These are phyloP conservation scores for Epichloe baconii DNA, from an alignment of 2,329 filamentous ascomycete species.

Conservation along the genomic window DNA sequence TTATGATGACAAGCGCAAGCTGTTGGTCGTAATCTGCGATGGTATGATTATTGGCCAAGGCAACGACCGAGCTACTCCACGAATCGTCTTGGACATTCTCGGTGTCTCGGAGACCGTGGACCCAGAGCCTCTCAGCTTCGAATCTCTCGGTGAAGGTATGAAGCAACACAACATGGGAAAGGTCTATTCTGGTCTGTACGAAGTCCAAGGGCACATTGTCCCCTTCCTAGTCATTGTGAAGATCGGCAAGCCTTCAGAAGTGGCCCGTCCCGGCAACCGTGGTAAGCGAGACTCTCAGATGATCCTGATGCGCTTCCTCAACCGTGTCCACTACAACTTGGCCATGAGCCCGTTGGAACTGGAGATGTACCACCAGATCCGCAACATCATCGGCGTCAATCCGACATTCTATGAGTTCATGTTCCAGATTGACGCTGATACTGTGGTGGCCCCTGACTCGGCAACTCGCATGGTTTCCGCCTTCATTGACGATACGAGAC, in stretches of 20 bases:
- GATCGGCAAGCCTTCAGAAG: slow-evolving; percentile 94
- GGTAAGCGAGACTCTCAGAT: slow-evolving; percentile 99
- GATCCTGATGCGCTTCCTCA: slow-evolving; percentile 96
- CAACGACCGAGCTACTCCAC: slow-evolving; percentile 88
- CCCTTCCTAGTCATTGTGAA: slow-evolving; percentile 96
- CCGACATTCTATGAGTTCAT: slow-evolving; percentile 97
- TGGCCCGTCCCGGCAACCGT: slow-evolving; percentile 87
- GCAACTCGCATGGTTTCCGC: slow-evolving; percentile 84
- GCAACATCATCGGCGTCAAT: slow-evolving; percentile 97
- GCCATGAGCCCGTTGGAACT: slow-evolving; percentile 93
- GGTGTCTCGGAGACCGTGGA: slow-evolving; percentile 89
- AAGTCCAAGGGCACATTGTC: slow-evolving; percentile 95
- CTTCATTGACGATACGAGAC: slow-evolving; percentile 79
- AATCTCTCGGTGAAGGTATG: slow-evolving; percentile 85
- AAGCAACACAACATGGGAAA: slow-evolving; percentile 99
- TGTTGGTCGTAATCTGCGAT: slow-evolving; percentile 84
- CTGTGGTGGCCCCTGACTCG: slow-evolving; percentile 78
- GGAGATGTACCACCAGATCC: slow-evolving; percentile 97
- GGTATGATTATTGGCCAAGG: slow-evolving; percentile 99
- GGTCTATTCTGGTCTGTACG: slow-evolving; percentile 93
- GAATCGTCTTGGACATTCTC: slow-evolving; percentile 93
- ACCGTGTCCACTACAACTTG: slow-evolving; percentile 95
- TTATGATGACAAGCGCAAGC: slow-evolving; percentile 96
- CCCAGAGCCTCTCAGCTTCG: slow-evolving; percentile 90
- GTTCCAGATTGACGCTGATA: slow-evolving; percentile 94